Percentiles rank a stretch among this genome's conserved stretches.
phyloP scores from a whole-genome alignment of 257 asterid genomes.

The Nicotiana noctiflora region DNA sequence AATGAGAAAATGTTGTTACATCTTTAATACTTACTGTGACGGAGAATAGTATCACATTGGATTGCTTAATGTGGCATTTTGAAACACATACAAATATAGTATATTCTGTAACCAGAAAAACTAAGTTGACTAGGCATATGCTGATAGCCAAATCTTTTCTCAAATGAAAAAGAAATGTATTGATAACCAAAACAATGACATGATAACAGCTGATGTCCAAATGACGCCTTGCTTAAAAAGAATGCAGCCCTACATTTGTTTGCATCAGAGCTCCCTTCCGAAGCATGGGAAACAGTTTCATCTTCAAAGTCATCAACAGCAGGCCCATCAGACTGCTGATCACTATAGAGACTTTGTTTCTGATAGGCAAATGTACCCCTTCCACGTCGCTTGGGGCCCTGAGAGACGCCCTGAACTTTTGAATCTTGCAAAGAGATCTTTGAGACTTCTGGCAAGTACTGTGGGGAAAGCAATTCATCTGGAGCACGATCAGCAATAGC shows the following conservation, averaged over 20 bases:
- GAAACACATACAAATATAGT: background rate
- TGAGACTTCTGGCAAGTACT: slow-evolving; percentile 46
- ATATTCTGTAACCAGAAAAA: background rate
- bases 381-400: slow-evolving; percentile 64
- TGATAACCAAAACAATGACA: slow-evolving; percentile 1
- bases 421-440: slow-evolving; percentile 51
- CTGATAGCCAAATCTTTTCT: too few relatives aligned
- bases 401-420: slow-evolving; percentile 24
- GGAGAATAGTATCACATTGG: background rate
- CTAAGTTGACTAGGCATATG: background rate
- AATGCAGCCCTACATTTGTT: slow-evolving; percentile 39
- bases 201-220: background rate
- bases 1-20: background rate
- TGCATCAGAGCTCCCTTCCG: slow-evolving; percentile 27
- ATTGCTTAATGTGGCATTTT: background rate
- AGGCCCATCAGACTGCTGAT: slow-evolving; percentile 45
- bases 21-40: background rate
- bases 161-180: background rate
- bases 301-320: slow-evolving; percentile 33
- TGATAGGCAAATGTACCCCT: slow-evolving; percentile 74
- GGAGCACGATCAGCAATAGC: slow-evolving; percentile 77
- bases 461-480: slow-evolving; percentile 64
- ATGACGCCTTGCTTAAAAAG: slow-evolving; percentile 2
- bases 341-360: slow-evolving; percentile 72
- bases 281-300: slow-evolving; percentile 19